Conservation (phyloP, 345 rosid genomes). For the Rhodomyrtus tomentosa region DNA sequence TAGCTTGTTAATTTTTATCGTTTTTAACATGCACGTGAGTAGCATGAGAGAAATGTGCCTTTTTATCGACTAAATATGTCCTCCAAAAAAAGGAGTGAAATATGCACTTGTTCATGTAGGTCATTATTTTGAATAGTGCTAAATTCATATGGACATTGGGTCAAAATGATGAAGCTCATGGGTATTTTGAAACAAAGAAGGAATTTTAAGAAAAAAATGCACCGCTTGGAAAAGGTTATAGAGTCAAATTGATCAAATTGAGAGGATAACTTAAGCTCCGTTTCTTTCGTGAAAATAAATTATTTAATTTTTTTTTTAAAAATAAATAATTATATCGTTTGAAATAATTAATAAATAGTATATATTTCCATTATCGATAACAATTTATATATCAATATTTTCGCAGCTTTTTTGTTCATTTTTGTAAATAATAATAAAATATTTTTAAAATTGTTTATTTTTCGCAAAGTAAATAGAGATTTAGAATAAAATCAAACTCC, state of each 20-base stretch:
- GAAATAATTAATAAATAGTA: no score
- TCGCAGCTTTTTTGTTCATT: no score
- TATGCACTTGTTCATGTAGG: not conserved
- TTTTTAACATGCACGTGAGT: not conserved
- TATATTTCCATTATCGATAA: no score
- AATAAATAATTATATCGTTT: no score
- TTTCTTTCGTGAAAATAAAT: no score
- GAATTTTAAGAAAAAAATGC: not conserved
- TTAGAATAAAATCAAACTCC: not conserved
- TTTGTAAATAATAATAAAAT: no score
- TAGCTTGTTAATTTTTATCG: not conserved
- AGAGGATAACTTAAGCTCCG: not conserved
- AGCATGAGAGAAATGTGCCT: not conserved
- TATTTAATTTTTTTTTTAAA: no score
- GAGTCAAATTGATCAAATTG: not conserved
- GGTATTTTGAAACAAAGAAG: not conserved
- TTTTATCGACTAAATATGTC: not conserved
- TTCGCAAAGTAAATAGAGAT: no score
- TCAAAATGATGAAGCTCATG: not conserved
- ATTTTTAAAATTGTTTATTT: no score
- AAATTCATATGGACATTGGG: not conserved
- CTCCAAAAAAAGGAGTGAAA: not conserved
- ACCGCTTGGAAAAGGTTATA: not conserved
- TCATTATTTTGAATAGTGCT: not conserved
- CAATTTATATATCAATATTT: no score